Evolutionary conservation across 108 stramenopile species (phyloP).

Genomic region (Cyclotella cryptica): DNA sequence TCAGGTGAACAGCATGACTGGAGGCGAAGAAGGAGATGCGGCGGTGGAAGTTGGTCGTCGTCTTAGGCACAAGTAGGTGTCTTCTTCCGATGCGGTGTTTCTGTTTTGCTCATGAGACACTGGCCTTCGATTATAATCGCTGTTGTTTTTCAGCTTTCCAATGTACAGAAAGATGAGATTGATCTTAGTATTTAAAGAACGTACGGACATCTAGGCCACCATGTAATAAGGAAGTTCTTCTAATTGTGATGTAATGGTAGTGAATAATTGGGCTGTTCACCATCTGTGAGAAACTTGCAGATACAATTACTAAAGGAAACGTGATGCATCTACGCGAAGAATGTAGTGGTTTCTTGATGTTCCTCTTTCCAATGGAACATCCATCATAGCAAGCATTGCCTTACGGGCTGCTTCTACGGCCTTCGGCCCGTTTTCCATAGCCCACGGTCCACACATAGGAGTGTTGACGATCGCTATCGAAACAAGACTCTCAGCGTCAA

Average conservation of each 20-base stretch:
- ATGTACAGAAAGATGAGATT: no score
- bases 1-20: constrained; percentile 11
- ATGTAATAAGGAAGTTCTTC: no score
- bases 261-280: neutral
- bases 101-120: no score
- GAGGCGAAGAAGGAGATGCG: neutral
- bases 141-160: no score
- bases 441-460: constrained; percentile 79
- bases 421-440: constrained; percentile 74
- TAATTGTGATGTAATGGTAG: no score
- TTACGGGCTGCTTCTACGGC: constrained; percentile 67
- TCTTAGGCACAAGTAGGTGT: no score
- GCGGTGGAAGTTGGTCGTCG: neutral
- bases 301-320: constrained; percentile 10
- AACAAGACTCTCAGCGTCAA: constrained; percentile 54
- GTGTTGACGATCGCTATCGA: constrained; percentile 70
- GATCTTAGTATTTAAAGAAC: no score
- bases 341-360: constrained; percentile 63
- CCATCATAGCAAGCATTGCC: constrained; percentile 63
- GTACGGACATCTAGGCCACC: no score
- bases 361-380: constrained; percentile 69
- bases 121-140: no score
- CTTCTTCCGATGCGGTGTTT: no score
- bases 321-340: constrained; percentile 69
- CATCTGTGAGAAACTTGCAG: neutral